phyloP scores from a whole-genome alignment of 345 rosid genomes.

The Chamaenerion angustifolium region DNA sequence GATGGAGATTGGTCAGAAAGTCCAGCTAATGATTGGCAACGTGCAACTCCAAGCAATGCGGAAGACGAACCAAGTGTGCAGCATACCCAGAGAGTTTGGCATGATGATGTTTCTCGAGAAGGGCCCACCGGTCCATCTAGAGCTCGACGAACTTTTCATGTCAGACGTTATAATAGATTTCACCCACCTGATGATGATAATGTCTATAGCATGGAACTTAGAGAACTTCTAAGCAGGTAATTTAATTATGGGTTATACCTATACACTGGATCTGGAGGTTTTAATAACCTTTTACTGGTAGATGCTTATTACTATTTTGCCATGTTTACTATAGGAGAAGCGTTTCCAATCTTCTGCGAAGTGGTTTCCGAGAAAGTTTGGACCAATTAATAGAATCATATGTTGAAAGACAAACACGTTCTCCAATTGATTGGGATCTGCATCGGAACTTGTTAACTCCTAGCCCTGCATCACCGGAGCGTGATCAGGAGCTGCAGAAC shows the following conservation, averaged over 20 bases:
- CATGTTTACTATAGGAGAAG: slow-evolving; percentile 47
- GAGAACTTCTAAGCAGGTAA: slow-evolving; percentile 95
- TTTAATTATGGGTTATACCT: not conserved
- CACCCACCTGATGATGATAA: slow-evolving; percentile 93
- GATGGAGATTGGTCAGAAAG: slow-evolving; percentile 41
- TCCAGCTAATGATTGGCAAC: slow-evolving; percentile 39
- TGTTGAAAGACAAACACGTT: slow-evolving; percentile 76
- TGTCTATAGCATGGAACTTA: slow-evolving; percentile 90
- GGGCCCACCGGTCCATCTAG: slow-evolving; percentile 50
- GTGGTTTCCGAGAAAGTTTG: slow-evolving; percentile 98
- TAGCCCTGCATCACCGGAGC: slow-evolving; percentile 47
- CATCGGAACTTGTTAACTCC: slow-evolving; percentile 58
- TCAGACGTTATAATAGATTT: slow-evolving; percentile 76
- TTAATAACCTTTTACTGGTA: not conserved
- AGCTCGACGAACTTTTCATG: slow-evolving; percentile 42
- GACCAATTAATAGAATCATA: slow-evolving; percentile 92
- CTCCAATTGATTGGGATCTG: slow-evolving; percentile 91
- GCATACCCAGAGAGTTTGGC: slow-evolving; percentile 48
- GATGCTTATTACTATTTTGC: not conserved
- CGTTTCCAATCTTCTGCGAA: slow-evolving; percentile 91
- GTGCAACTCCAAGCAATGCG: slow-evolving; percentile 30
- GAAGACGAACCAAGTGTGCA: slow-evolving; percentile 29
- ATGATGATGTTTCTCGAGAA: slow-evolving; percentile 38
- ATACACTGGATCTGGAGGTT: not conserved
- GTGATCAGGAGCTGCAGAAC: slow-evolving; percentile 49